Percentiles rank a stretch among this genome's conserved stretches.
Evolutionary conservation across 192 early-diverging fungal genomes (phyloP).

Genomic region (Umbelopsis sp.): DNA sequence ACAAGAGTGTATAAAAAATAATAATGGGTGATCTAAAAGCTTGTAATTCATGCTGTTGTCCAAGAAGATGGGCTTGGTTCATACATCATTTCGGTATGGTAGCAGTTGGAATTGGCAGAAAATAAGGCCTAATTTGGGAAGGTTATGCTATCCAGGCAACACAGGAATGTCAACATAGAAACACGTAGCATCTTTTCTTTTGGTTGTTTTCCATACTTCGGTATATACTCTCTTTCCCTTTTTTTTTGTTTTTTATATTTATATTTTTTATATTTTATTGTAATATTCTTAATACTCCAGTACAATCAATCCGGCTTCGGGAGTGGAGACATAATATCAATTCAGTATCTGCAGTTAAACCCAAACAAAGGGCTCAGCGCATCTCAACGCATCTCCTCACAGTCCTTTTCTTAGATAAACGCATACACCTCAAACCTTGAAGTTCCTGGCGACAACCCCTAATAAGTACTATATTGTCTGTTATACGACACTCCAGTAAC

Average conservation of each 20-base stretch:
- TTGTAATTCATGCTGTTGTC: background rate
- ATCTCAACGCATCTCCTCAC: background rate
- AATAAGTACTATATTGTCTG: background rate
- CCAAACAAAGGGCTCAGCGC: background rate
- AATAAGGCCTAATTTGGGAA: constrained; percentile 16
- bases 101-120: constrained; percentile 17
- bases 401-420: background rate
- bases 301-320: too few species aligned
- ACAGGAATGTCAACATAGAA: constrained; percentile 6
- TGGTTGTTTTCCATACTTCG: background rate
- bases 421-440: background rate
- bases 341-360: background rate
- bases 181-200: background rate
- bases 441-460: background rate
- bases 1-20: background rate
- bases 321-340: too few species aligned
- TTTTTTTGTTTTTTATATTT: background rate
- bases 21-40: background rate
- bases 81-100: constrained; percentile 5
- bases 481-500: background rate
- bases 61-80: background rate
- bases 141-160: constrained; percentile 14
- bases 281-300: too few species aligned
- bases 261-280: background rate
- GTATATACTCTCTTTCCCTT: background rate